Conservation (phyloP, 164 flowering plant species). For the Chloranthus sessilifolius region DNA sequence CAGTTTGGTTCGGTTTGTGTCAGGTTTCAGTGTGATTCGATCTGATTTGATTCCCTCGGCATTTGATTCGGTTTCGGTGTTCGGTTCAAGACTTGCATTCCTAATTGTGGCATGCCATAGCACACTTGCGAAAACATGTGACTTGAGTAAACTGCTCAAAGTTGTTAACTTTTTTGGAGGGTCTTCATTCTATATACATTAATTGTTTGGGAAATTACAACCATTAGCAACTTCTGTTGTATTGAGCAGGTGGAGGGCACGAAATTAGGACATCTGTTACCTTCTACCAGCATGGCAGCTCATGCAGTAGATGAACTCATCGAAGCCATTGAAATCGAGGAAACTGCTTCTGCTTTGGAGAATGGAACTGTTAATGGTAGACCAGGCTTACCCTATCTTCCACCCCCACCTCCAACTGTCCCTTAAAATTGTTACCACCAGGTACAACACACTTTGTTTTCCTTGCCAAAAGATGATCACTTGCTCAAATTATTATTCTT, state of each 20-base stretch:
- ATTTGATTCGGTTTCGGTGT: no score
- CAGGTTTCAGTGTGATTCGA: no score
- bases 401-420: constrained; percentile 42
- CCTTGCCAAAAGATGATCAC: not conserved
- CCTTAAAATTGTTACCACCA: constrained; percentile 35
- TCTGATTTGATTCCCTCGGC: no score
- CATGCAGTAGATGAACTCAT: constrained; percentile 53
- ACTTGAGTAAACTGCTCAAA: no score
- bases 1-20: no score
- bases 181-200: no score
- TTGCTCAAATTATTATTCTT: not conserved
- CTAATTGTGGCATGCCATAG: no score
- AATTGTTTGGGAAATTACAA: no score
- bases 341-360: constrained; percentile 16
- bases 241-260: constrained; percentile 34
- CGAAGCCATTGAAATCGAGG: constrained; percentile 43
- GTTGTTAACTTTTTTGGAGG: no score
- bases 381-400: constrained; percentile 23
- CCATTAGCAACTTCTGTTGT: constrained; percentile 1
- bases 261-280: constrained; percentile 27
- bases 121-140: no score
- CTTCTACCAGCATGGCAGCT: constrained; percentile 75
- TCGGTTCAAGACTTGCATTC: no score
- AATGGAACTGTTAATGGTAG: constrained; percentile 15
- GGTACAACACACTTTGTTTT: constrained; percentile 20